Conservation (phyloP, 805 yeast genomes). For the Candida vaughaniae region DNA sequence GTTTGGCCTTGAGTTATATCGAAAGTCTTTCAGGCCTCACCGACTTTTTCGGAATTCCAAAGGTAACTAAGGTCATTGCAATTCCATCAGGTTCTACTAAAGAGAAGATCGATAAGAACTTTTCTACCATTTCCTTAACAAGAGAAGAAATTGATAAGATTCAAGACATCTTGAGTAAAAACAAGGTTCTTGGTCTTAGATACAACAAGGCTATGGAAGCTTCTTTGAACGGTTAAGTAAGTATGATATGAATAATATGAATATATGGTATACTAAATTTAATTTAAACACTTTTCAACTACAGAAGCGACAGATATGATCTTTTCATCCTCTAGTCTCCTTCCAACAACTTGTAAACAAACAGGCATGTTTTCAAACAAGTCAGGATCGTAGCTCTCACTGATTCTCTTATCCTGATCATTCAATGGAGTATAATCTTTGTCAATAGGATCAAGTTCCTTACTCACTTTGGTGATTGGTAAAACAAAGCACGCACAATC, state of each 20-base stretch:
- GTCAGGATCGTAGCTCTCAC: slow-evolving; percentile 4
- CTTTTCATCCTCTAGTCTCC: slow-evolving; percentile 3
- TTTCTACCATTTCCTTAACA: slow-evolving; percentile 42
- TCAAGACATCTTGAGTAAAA: slow-evolving; percentile 41
- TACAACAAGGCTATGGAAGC: neutral
- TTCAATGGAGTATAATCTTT: slow-evolving; percentile 1
- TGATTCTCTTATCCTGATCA: slow-evolving; percentile 1
- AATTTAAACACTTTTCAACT: slow-evolving; percentile 1
- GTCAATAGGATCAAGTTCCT: neutral
- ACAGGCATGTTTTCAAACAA: slow-evolving; percentile 7
- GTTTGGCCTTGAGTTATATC: slow-evolving; percentile 39
- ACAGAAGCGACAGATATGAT: slow-evolving; percentile 4
- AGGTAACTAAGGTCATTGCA: slow-evolving; percentile 62
- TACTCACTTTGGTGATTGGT: slow-evolving; percentile 4
- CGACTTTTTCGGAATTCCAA: slow-evolving; percentile 39
- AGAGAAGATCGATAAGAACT: slow-evolving; percentile 64
- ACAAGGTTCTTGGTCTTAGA: slow-evolving; percentile 50
- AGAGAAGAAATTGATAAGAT: slow-evolving; percentile 57
- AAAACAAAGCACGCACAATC: slow-evolving; percentile 5
- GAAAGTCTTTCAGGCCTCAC: slow-evolving; percentile 67
- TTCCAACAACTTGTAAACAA: slow-evolving; percentile 7
- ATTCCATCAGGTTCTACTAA: slow-evolving; percentile 75
- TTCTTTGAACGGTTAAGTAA: slow-evolving; percentile 1
- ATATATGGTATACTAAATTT: no score
- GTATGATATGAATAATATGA: no score